phyloP scores from a whole-genome alignment of 345 rosid species.

The Clausena lansium region DNA sequence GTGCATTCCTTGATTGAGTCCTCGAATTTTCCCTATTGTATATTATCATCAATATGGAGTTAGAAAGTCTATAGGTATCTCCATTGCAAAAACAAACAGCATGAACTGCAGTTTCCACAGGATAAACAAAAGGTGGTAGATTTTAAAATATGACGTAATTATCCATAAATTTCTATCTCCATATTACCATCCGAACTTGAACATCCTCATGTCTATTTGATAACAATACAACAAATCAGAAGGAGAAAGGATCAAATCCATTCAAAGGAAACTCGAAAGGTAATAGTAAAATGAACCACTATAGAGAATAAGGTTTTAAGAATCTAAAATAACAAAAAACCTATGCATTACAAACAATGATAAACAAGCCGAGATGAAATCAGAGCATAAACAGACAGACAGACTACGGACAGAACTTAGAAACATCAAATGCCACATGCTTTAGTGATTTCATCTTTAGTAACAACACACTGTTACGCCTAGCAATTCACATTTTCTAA shows the following conservation, averaged over 20 bases:
- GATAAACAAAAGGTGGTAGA: neutral
- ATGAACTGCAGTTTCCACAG: neutral
- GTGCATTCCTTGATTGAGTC: constrained; percentile 83
- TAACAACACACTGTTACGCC: neutral
- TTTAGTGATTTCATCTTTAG: neutral
- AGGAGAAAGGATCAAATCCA: neutral
- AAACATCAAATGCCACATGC: neutral
- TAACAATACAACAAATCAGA: neutral
- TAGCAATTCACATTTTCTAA: neutral
- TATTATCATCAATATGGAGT: neutral
- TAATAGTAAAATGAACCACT: neutral
- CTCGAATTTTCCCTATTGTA: constrained; percentile 61
- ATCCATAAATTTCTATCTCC: neutral
- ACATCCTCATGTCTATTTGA: neutral
- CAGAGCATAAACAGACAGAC: neutral
- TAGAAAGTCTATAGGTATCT: neutral
- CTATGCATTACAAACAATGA: neutral
- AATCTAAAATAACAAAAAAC: neutral
- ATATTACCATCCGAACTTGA: neutral
- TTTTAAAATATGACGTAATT: neutral
- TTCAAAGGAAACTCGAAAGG: neutral
- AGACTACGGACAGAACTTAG: neutral
- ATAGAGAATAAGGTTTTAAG: neutral
- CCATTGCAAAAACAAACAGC: neutral
- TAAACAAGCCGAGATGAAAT: neutral